phyloP scores from a whole-genome alignment of 164 flowering plant genomes.

The Vitis rupestris region DNA sequence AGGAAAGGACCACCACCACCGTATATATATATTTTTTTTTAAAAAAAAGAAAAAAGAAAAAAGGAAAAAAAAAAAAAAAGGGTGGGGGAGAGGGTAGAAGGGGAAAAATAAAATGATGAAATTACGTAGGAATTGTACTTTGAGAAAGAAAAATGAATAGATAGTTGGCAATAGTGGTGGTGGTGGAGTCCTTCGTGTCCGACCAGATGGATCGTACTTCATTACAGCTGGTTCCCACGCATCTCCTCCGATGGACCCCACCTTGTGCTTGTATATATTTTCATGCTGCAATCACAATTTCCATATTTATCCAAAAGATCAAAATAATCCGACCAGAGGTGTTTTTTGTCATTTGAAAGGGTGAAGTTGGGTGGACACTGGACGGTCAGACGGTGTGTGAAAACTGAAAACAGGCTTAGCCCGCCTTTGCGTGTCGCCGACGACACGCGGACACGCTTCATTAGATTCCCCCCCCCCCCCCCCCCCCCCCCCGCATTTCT shows the following conservation, averaged over 20 bases:
- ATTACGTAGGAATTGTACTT: too few species aligned
- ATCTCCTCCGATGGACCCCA: background rate
- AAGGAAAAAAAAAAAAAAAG: background rate
- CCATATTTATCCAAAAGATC: background rate
- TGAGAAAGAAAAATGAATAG: too few species aligned
- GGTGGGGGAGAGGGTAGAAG: too few species aligned
- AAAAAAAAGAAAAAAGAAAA: too few species aligned
- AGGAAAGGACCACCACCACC: too few species aligned
- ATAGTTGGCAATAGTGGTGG: too few species aligned
- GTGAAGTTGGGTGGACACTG: background rate
- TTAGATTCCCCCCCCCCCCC: too few species aligned
- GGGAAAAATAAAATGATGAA: too few species aligned
- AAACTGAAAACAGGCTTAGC: background rate
- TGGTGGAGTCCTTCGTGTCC: background rate
- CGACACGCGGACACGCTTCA: background rate
- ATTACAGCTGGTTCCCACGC: slow-evolving; percentile 1
- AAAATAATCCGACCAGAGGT: background rate
- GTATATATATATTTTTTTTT: too few species aligned
- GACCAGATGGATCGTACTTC: background rate
- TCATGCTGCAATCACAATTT: background rate
- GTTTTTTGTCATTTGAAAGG: background rate
- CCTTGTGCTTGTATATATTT: background rate
- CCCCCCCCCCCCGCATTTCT: too few species aligned
- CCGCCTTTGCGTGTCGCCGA: background rate
- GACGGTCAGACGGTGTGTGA: background rate